These are phyloP conservation scores for Endotrypanum monterogeii DNA, from an alignment of 208 protist species.

Conservation along the genomic window DNA sequence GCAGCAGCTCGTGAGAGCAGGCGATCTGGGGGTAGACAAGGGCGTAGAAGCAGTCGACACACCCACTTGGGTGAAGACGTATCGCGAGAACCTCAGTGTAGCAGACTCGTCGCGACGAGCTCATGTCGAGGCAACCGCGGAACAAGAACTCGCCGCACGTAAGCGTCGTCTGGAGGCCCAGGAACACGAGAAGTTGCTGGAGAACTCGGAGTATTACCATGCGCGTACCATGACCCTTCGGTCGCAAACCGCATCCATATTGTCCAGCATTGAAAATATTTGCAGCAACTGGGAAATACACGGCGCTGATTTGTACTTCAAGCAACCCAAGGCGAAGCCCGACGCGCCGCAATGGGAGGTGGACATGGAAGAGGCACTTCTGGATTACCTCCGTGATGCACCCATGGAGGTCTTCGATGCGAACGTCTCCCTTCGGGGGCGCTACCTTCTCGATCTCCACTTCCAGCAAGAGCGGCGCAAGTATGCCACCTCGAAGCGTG, in stretches of 20 bases:
- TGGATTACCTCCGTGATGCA: slow-evolving; percentile 64
- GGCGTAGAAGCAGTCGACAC: not conserved
- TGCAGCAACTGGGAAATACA: slow-evolving; percentile 68
- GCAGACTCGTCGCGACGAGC: slow-evolving; percentile 10
- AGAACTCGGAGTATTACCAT: slow-evolving; percentile 55
- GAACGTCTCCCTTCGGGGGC: slow-evolving; percentile 58
- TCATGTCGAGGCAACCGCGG: slow-evolving; percentile 15
- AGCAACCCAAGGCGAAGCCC: not conserved
- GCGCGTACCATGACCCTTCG: slow-evolving; percentile 32
- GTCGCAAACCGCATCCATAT: slow-evolving; percentile 28
- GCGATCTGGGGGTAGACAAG: not conserved
- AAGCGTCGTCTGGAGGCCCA: slow-evolving; percentile 12
- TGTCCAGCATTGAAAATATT: slow-evolving; percentile 46
- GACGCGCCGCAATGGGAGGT: slow-evolving; percentile 6
- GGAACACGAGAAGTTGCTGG: slow-evolving; percentile 36
- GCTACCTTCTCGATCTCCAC: slow-evolving; percentile 48
- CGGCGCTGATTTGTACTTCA: slow-evolving; percentile 45
- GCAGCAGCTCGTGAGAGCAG: not conserved
- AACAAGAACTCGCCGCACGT: slow-evolving; percentile 19
- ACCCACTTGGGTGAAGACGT: slow-evolving; percentile 1
- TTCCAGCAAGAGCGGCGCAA: slow-evolving; percentile 33
- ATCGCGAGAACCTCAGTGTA: slow-evolving; percentile 1
- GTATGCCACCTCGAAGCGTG: slow-evolving; percentile 6
- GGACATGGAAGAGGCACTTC: slow-evolving; percentile 58
- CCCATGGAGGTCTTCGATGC: slow-evolving; percentile 64